Evolutionary conservation across 768 basidiomycete genomes (phyloP), one percentile per base, ranked within the genome.

Genomic region (Tulasnella sp.): DNA sequence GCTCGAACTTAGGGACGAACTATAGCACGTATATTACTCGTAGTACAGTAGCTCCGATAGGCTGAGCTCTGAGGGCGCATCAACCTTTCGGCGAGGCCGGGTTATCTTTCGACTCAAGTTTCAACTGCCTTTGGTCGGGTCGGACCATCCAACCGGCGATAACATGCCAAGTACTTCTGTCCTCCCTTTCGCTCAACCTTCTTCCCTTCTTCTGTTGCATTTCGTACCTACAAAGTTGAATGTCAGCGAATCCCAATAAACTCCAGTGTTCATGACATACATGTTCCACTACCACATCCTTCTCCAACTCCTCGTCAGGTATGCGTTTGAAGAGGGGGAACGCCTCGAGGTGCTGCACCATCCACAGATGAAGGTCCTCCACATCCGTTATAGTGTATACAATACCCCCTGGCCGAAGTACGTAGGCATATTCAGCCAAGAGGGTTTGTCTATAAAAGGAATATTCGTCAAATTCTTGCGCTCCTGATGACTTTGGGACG

Each of bases 311-410:
- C 38, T 90, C 88, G 80, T 94, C 92, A 69, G 89, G 89, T 77
- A 97, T 86, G 39, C 86, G 85, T 79, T 94, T 89, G 82, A 99
- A 99, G 17, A 97, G 85, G 0, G 96, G 96, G 81, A 96, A 97
- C 1, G 86, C 87, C 67, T 89, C 88, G n/a, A 99, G 86, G 84
- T 99, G 96, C 4, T 88, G 85, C 73, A 88, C 90, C 94, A 98
- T 98, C 97, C 97, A 99, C 75, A 91, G 88, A 82, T 97, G 92
- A 22, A 99, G 87, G 81, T 98, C 96, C 79, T 89, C 86, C 45
- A 99, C 97, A 80, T 99, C 97, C 11, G 97, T 99, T 83, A 98
- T 96, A 15, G 97, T 99, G 85, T 99, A 99, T 34, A 99, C 87
- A 81, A 97, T 91, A 8, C 97, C 97, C n/a, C 96, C 96, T 0